These are phyloP conservation scores for Canavalia gladiata DNA, from an alignment of 306 rosid species.

Conservation along the genomic window DNA sequence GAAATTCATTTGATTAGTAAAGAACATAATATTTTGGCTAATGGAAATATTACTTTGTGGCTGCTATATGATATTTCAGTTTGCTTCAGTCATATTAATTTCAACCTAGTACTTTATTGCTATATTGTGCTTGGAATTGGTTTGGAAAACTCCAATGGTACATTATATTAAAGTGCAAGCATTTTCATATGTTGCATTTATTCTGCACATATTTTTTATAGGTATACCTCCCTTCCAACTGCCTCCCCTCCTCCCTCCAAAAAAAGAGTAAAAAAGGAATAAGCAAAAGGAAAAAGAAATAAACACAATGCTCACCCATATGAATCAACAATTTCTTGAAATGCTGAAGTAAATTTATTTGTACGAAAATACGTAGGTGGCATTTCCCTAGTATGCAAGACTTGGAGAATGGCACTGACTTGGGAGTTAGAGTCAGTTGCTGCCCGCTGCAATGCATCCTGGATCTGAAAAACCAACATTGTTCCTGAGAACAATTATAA, in stretches of 20 bases:
- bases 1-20: slow-evolving; percentile 8
- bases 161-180: background rate
- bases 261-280: slow-evolving; percentile 25
- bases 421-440: slow-evolving; percentile 66
- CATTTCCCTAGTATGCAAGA: slow-evolving; percentile 63
- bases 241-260: background rate
- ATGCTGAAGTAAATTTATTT: slow-evolving; percentile 69
- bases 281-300: slow-evolving; percentile 16
- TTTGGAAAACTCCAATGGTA: background rate
- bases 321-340: slow-evolving; percentile 77
- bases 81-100: slow-evolving; percentile 5
- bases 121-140: background rate
- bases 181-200: slow-evolving; percentile 1
- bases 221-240: background rate
- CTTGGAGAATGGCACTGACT: slow-evolving; percentile 72
- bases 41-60: background rate
- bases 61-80: slow-evolving; percentile 2
- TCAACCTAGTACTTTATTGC: slow-evolving; percentile 14
- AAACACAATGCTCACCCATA: slow-evolving; percentile 65
- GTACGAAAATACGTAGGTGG: slow-evolving; percentile 71
- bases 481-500: slow-evolving; percentile 14
- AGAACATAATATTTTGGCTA: background rate
- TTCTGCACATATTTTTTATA: background rate
- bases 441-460: slow-evolving; percentile 70
- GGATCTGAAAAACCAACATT: slow-evolving; percentile 57